Base-by-base conservation (phyloP, 257 asterid species). In the Phtheirospermum japonicum region DNA sequence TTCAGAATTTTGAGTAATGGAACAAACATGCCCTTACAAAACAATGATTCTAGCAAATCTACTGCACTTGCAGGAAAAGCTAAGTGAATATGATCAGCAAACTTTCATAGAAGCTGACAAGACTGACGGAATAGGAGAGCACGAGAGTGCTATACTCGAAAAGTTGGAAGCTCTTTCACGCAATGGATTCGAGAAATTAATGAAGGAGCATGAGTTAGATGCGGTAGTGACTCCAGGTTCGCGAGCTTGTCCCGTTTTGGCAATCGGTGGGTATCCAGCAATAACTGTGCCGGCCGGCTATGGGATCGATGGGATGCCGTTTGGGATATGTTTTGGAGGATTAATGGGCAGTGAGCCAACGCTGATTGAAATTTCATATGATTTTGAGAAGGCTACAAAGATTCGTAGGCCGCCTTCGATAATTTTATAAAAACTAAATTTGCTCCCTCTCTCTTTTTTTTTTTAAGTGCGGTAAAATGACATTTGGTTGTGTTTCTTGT, bases 291-390 rank as follows among this genome's bases (percentile, higher is more conserved):
- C 96, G 1, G 90, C 87, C 4, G 88, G 84, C 7, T 89, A 86
- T 48, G 84, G 71, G 61, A 31, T 31, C 6, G 73, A 79, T 50
- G 94, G 87, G 37, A 73, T 86, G 82, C 93, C 93, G 0, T 72
- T 82, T 57, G 95, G 96, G 8, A 70, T 85, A n/a, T 68, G 79
- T 57, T 86, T 88, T 42, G 82, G 93, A 18, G 95, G 95, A 12
- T 48, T 82, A 30, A 80, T 64, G 61, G 93, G 94, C 6, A 51
- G 65, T 30, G 89, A 89, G 53, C 84, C 83, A 6, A 76, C 63
- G 50, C 71, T 88, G 14, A 85, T 85, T 7, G 86, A 85, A 63
- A 49, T 81, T 61, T 61, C 89, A 2, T 85, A 74, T 46, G 92
- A 80, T 10, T 83, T 85, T 46, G 88, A 88, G 48, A 85, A 74